These are phyloP conservation scores for Candida xiaguanensis DNA, from an alignment of 805 yeast species.

Conservation along the genomic window DNA sequence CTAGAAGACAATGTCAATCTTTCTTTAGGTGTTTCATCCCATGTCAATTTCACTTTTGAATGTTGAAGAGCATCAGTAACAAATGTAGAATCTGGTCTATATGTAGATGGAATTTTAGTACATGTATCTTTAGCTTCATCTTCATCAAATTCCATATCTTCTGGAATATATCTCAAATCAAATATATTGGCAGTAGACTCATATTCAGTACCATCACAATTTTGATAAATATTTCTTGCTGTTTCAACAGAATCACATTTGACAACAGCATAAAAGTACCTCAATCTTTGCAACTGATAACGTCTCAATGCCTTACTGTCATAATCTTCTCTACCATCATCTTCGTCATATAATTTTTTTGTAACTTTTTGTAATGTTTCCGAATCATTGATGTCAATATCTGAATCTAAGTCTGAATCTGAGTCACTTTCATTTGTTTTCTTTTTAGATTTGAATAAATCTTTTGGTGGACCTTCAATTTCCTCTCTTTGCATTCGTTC, in stretches of 20 bases:
- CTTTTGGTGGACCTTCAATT: conserved; percentile 87
- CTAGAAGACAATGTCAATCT: conserved; percentile 71
- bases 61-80: conserved; percentile 95
- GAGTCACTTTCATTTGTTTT: conserved; percentile 22
- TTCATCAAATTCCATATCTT: conserved; percentile 78
- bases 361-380: conserved; percentile 56
- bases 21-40: conserved; percentile 98
- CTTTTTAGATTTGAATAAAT: conserved; percentile 57
- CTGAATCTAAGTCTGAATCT: conserved; percentile 32
- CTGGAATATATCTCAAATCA: conserved; percentile 90
- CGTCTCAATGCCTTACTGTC: conserved; percentile 80
- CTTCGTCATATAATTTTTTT: conserved; percentile 73
- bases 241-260: conserved; percentile 72
- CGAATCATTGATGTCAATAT: conserved; percentile 44
- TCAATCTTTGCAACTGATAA: conserved; percentile 87
- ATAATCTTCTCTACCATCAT: conserved; percentile 77
- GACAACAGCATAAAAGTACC: conserved; percentile 91
- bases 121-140: conserved; percentile 75
- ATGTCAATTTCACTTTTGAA: conserved; percentile 91
- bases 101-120: conserved; percentile 65
- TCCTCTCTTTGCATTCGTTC: conserved; percentile 89
- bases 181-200: conserved; percentile 94
- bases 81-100: conserved; percentile 71
- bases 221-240: conserved; percentile 71
- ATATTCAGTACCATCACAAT: conserved; percentile 92